Conservation (phyloP, 768 basidiomycete species). For the Termitomyces sp. region DNA sequence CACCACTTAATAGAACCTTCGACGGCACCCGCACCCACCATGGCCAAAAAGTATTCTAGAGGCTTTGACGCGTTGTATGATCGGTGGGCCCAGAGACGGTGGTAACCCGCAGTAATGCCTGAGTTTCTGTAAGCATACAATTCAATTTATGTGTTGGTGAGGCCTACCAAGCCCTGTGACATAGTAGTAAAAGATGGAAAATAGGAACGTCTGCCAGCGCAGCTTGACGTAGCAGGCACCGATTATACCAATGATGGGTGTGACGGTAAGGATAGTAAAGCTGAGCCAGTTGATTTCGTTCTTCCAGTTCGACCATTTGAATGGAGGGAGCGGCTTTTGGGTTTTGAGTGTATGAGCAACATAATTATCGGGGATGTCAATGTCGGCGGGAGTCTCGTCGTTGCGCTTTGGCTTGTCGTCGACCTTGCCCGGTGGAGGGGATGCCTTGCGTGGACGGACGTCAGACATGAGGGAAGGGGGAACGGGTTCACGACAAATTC, state of each 20-base stretch:
- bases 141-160: not conserved
- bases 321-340: conserved; percentile 64
- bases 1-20: conserved; percentile 99
- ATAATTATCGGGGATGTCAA: conserved; percentile 79
- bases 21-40: conserved; percentile 88
- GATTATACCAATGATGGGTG: conserved; percentile 70
- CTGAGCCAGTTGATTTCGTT: conserved; percentile 77
- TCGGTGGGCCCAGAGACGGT: conserved; percentile 96
- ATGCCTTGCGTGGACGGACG: conserved; percentile 24
- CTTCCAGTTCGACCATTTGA: conserved; percentile 55
- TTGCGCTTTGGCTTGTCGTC: conserved; percentile 12
- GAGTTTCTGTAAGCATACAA: not conserved
- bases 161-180: conserved; percentile 67
- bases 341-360: conserved; percentile 72
- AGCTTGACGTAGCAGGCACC: conserved; percentile 67
- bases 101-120: conserved; percentile 94
- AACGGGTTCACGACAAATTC: not conserved
- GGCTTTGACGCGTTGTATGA: conserved; percentile 89
- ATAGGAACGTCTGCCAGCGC: conserved; percentile 70
- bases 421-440: conserved; percentile 15
- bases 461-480: conserved; percentile 25
- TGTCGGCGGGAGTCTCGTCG: conserved; percentile 40
- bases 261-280: conserved; percentile 66
- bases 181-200: conserved; percentile 37
- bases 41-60: conserved; percentile 80